Percentiles rank a stretch among this genome's conserved stretches.
These are phyloP conservation scores for Colletotrichum sublineola DNA, from an alignment of 2,329 filamentous ascomycete genomes.

Conservation along the genomic window DNA sequence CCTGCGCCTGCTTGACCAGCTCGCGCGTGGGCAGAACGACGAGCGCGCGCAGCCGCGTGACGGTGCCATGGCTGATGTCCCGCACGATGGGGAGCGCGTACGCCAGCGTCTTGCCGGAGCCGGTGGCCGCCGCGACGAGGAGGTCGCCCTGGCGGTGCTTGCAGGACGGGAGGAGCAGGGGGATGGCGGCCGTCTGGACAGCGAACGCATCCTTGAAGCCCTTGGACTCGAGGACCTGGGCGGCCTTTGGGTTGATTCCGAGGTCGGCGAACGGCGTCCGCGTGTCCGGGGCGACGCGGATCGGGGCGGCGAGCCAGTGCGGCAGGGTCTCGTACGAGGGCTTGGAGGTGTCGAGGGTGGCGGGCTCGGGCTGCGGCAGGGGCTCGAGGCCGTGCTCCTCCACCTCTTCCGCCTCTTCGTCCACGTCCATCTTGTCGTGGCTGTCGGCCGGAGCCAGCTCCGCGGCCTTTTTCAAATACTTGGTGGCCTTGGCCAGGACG, in stretches of 20 bases:
- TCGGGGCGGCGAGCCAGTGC: constrained; percentile 82
- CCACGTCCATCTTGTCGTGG: constrained; percentile 49
- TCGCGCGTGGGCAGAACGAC: constrained; percentile 93
- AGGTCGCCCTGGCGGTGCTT: constrained; percentile 79
- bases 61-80: constrained; percentile 74
- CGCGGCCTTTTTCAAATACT: constrained; percentile 64
- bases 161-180: constrained; percentile 78
- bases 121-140: constrained; percentile 91
- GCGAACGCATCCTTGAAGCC: constrained; percentile 81
- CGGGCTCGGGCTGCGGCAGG: constrained; percentile 81
- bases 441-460: constrained; percentile 53
- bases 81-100: constrained; percentile 90
- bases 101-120: constrained; percentile 94
- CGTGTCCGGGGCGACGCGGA: constrained; percentile 73
- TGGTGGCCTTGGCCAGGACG: constrained; percentile 68
- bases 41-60: constrained; percentile 80
- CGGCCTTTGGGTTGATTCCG: constrained; percentile 71
- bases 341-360: constrained; percentile 67
- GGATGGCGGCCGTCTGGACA: constrained; percentile 84
- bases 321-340: constrained; percentile 85
- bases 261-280: constrained; percentile 73
- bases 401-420: constrained; percentile 48
- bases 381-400: constrained; percentile 81
- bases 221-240: constrained; percentile 74
- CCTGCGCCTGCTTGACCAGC: constrained; percentile 86